Conservation (phyloP, 805 yeast genomes). For the Candida awuae region DNA sequence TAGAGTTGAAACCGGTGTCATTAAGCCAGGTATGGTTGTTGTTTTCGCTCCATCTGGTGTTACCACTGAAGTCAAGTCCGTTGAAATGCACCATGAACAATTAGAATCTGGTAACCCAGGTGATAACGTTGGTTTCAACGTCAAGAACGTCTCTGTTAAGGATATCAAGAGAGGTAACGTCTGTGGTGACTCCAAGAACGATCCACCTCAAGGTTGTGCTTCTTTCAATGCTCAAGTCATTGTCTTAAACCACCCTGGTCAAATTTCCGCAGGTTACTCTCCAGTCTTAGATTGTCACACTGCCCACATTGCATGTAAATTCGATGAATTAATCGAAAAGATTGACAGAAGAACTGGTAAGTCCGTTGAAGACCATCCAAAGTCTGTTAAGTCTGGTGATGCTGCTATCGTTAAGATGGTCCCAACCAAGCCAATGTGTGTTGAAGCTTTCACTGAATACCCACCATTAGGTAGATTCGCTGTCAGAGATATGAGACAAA, state of each 20-base stretch:
- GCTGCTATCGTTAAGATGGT: conserved; percentile 89
- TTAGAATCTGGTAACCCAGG: conserved; percentile 77
- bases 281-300: conserved; percentile 92
- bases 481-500: conserved; percentile 99
- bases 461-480: conserved; percentile 97
- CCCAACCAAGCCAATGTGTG: conserved; percentile 88
- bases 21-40: conserved; percentile 79
- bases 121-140: conserved; percentile 88
- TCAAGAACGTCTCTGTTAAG: conserved; percentile 83
- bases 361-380: conserved; percentile 81
- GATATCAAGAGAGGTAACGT: conserved; percentile 92
- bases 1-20: conserved; percentile 87
- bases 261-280: conserved; percentile 82
- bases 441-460: conserved; percentile 89
- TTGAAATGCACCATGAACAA: conserved; percentile 82
- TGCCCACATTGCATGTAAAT: conserved; percentile 87
- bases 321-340: conserved; percentile 74
- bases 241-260: conserved; percentile 89
- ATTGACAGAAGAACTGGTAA: conserved; percentile 93
- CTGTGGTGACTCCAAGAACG: conserved; percentile 84
- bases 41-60: conserved; percentile 74
- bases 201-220: conserved; percentile 73
- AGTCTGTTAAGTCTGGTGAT: conserved; percentile 93
- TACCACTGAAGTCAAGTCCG: conserved; percentile 85
- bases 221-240: conserved; percentile 74